Evolutionary conservation across 2,329 filamentous ascomycete genomes (phyloP), one percentile per base, ranked within the genome.

Genomic region (Colletotrichum sp.): DNA sequence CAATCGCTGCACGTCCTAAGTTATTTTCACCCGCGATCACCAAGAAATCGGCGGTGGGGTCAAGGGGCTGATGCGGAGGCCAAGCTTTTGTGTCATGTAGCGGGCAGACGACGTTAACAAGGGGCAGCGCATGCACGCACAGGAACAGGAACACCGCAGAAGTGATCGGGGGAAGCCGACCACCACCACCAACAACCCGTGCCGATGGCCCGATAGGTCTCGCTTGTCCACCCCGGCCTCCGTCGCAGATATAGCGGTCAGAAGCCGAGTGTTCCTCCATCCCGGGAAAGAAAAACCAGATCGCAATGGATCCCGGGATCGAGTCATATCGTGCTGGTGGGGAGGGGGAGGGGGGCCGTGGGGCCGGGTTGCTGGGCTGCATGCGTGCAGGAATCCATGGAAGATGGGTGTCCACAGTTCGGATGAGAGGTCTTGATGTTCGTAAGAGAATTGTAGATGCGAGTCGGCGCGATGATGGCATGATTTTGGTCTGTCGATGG

Each of bases 1-100:
- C 43, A 48, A 21, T 21, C 0, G 10, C 43, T 21, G 43, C 36
- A 39, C 7, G 36, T 18, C 36, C 36, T 18, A 18, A 0, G 16
- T 9, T 5, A 8, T 39, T 3, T 18, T 39, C 14, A 39, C n/a
- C 10, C n/a, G 13, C 61, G 30, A 36, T 64, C n/a, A 21, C 34
- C 61, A 26, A 43, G 4, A 14, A 32, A 28, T 28, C 57, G 32
- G 13, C 30, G 61, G 43, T 34, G 67, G 43, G 63, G 61, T 48
- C 14, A 39, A 67, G 55, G 69, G 30, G 63, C 39, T n/a, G 32
- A 43, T 61, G 69, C 55, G 68, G 69, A 65, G 68, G 72, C 68
- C 61, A 75, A 75, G 72, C 68, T 59, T 73, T 68, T 72, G 52
- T 71, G 69, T 57, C 63, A 68, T 63, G 26, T 57, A 61, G 32